These are phyloP conservation scores for Alternaria infectoria DNA, from an alignment of 2,329 filamentous ascomycete genomes.

Conservation along the genomic window DNA sequence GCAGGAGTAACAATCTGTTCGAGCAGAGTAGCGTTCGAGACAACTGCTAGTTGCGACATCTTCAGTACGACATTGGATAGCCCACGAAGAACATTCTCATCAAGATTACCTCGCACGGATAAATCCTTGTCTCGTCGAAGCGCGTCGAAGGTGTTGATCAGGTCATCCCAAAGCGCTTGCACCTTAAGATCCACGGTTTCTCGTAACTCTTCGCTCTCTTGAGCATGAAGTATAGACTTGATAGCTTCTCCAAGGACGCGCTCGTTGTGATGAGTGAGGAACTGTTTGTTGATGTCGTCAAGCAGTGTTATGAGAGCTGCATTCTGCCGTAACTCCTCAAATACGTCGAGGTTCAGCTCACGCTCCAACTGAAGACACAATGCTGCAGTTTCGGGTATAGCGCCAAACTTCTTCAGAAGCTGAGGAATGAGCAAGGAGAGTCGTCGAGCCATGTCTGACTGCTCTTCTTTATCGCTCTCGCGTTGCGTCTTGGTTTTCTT, in stretches of 20 bases:
- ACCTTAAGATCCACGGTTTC: conserved; percentile 84
- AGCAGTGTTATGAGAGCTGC: conserved; percentile 80
- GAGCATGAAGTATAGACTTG: conserved; percentile 80
- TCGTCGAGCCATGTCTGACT: conserved; percentile 78
- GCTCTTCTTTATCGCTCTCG: conserved; percentile 71
- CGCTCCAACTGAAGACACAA: conserved; percentile 86
- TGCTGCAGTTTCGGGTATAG: conserved; percentile 84
- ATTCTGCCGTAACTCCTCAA: conserved; percentile 87
- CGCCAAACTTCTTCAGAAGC: conserved; percentile 90
- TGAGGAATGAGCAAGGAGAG: conserved; percentile 81
- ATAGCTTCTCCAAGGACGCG: conserved; percentile 84
- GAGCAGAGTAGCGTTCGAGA: conserved; percentile 76
- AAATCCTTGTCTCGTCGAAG: conserved; percentile 74
- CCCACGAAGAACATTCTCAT: conserved; percentile 68
- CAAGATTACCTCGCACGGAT: conserved; percentile 72
- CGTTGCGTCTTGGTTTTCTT: conserved; percentile 62
- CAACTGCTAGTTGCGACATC: conserved; percentile 78
- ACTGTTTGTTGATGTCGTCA: conserved; percentile 92
- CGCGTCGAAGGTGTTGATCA: conserved; percentile 73
- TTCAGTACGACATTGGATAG: conserved; percentile 78
- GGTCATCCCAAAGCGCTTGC: conserved; percentile 83
- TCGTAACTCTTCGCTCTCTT: conserved; percentile 84
- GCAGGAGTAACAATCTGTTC: conserved; percentile 63
- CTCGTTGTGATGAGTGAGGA: conserved; percentile 88
- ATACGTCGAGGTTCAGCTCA: conserved; percentile 83